Conservation (phyloP, 1,284 basidiomycete species). For the Cryptococcus sp. region DNA sequence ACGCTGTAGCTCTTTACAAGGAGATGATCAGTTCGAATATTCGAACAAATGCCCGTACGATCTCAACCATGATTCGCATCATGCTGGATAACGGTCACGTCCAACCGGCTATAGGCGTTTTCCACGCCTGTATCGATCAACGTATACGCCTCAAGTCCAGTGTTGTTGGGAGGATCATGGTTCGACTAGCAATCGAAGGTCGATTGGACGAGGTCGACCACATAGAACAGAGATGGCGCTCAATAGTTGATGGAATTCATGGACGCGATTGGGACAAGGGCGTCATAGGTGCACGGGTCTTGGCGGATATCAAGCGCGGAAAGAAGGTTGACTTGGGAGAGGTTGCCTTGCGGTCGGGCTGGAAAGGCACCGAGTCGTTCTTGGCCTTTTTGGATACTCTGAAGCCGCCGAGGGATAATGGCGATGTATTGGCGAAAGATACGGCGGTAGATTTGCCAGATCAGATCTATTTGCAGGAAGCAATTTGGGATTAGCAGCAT, state of each 20-base stretch:
- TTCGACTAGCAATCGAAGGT: constrained; percentile 22
- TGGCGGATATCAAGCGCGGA: constrained; percentile 34
- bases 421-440: too few relatives aligned
- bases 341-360: constrained; percentile 16
- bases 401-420: constrained; percentile 5
- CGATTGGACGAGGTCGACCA: constrained; percentile 26
- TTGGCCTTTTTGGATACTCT: constrained; percentile 21
- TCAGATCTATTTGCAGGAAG: too few relatives aligned
- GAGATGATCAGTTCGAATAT: constrained; percentile 24
- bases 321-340: constrained; percentile 27
- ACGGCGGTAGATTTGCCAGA: too few relatives aligned
- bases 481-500: too few relatives aligned
- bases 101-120: constrained; percentile 23
- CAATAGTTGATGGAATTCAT: not conserved
- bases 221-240: constrained; percentile 31
- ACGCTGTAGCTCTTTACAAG: constrained; percentile 27
- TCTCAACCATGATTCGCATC: constrained; percentile 24
- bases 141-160: constrained; percentile 21
- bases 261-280: constrained; percentile 26
- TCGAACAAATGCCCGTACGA: constrained; percentile 16
- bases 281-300: constrained; percentile 34
- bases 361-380: constrained; percentile 20
- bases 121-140: constrained; percentile 17
- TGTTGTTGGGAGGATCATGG: constrained; percentile 36
- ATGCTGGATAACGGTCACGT: constrained; percentile 27